Percentiles rank a stretch among this genome's conserved stretches.
These are phyloP conservation scores for Populus deltoides DNA, from an alignment of 345 rosid genomes.

Conservation along the genomic window DNA sequence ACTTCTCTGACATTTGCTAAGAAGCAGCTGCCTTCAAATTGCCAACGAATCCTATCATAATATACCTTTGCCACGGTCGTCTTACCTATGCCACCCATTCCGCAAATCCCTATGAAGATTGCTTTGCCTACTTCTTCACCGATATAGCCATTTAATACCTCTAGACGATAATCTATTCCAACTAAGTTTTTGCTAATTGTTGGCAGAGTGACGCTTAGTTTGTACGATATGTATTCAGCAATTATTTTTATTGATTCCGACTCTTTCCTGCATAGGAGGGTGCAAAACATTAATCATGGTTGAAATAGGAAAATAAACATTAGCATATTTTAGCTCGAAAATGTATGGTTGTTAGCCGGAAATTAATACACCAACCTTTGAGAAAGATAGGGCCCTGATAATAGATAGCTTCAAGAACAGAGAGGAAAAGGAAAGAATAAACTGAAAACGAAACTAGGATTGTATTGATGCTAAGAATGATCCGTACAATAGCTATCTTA, in stretches of 20 bases:
- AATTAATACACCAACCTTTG: too few relatives aligned
- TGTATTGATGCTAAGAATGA: too few relatives aligned
- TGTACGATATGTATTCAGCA: background rate
- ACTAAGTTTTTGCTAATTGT: background rate
- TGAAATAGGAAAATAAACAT: too few relatives aligned
- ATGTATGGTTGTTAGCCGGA: background rate
- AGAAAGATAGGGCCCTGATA: too few relatives aligned
- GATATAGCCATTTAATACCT: background rate
- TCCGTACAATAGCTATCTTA: too few relatives aligned
- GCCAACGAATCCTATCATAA: background rate
- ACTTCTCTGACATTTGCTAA: conserved; percentile 12
- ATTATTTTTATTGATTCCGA: background rate
- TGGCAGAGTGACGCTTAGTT: background rate
- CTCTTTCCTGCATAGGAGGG: background rate
- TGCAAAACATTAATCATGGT: background rate
- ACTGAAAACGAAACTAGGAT: too few relatives aligned
- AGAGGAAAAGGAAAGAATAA: too few relatives aligned
- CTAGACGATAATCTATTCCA: background rate
- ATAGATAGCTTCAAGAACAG: too few relatives aligned
- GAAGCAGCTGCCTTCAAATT: conserved; percentile 6
- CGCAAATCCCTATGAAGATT: background rate
- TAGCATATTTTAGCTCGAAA: too few relatives aligned
- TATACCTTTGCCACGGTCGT: conserved; percentile 2
- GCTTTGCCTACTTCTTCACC: background rate
- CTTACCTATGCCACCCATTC: conserved; percentile 7